Conservation (phyloP, 2,329 filamentous ascomycete species). For the Penicillium sumatraense region DNA sequence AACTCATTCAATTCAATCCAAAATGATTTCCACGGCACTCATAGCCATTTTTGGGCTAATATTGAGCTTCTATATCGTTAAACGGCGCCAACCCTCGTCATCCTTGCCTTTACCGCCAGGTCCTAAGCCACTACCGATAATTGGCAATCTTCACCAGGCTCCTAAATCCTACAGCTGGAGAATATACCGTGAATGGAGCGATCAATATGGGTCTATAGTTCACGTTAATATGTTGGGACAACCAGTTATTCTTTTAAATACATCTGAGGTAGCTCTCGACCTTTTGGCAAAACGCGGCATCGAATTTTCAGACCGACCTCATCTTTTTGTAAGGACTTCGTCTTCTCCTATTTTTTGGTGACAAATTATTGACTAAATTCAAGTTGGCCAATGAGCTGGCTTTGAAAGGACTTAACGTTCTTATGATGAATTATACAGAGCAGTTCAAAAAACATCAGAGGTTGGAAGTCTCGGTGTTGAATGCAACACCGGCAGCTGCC, state of each 20-base stretch:
- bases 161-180: neutral
- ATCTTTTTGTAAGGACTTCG: neutral
- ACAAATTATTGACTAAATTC: neutral
- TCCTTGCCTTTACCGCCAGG: neutral
- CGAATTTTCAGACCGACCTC: neutral
- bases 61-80: neutral
- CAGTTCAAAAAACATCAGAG: slow-evolving; percentile 51
- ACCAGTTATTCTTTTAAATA: neutral
- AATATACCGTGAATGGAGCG: neutral
- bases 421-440: slow-evolving; percentile 58
- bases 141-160: neutral
- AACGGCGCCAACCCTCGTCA: neutral
- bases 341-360: neutral
- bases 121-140: neutral
- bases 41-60: neutral
- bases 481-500: slow-evolving; percentile 25
- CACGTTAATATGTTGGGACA: neutral
- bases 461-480: slow-evolving; percentile 53
- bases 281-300: neutral
- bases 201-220: neutral
- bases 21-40: neutral
- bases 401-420: slow-evolving; percentile 44
- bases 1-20: neutral
- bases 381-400: slow-evolving; percentile 20
- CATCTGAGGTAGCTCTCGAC: neutral